phyloP scores from a whole-genome alignment of 2,329 filamentous ascomycete genomes.

The Colletotrichum incanum region DNA sequence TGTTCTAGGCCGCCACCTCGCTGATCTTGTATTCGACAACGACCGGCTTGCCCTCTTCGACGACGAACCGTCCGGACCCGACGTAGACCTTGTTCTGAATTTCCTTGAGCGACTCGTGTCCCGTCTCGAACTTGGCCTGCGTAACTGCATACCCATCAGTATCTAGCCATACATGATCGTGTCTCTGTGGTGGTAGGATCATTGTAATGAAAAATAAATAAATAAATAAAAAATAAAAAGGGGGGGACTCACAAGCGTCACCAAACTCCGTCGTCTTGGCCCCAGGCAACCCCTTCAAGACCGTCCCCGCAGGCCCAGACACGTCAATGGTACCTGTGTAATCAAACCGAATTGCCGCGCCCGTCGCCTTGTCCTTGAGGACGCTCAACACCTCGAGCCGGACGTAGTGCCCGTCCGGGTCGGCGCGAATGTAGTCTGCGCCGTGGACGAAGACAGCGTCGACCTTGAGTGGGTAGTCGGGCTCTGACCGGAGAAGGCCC shows the following conservation, averaged over 20 bases:
- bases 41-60: slow-evolving; percentile 52
- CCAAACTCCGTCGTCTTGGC: slow-evolving; percentile 59
- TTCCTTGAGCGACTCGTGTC: slow-evolving; percentile 52
- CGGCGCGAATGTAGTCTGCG: slow-evolving; percentile 58
- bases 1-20: slow-evolving; percentile 50
- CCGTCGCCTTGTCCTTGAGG: slow-evolving; percentile 51
- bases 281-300: slow-evolving; percentile 53
- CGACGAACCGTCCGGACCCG: slow-evolving; percentile 58
- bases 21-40: slow-evolving; percentile 62
- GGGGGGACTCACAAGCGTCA: slow-evolving; percentile 54
- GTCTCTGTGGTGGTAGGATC: too few species aligned
- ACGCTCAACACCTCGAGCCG: slow-evolving; percentile 57
- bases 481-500: slow-evolving; percentile 55
- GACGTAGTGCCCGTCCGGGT: slow-evolving; percentile 54
- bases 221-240: too few species aligned
- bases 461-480: slow-evolving; percentile 53
- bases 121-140: slow-evolving; percentile 57
- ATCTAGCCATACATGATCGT: neutral
- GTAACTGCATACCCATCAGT: slow-evolving; percentile 49
- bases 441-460: slow-evolving; percentile 57
- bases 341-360: slow-evolving; percentile 54
- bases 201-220: too few species aligned
- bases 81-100: slow-evolving; percentile 59
- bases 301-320: slow-evolving; percentile 51
- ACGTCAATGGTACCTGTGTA: slow-evolving; percentile 58